phyloP scores from a whole-genome alignment of 345 rosid species.

The Geranium rotundifolium region DNA sequence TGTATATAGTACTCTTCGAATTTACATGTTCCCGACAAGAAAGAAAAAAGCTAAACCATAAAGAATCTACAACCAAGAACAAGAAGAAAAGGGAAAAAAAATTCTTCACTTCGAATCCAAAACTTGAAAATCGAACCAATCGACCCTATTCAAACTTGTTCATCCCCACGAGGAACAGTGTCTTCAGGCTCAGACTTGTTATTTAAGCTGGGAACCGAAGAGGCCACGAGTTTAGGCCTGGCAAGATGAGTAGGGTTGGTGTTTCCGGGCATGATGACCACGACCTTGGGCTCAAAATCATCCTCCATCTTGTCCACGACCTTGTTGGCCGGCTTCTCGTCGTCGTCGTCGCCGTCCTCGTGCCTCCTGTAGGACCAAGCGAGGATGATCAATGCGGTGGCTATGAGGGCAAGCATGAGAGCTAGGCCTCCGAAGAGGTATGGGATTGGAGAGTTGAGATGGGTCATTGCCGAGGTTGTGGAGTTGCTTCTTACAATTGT shows the following conservation, averaged over 20 bases:
- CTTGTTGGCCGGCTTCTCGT: conserved; percentile 9
- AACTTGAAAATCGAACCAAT: too few species aligned
- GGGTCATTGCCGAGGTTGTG: conserved; percentile 9
- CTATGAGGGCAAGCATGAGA: conserved; percentile 35
- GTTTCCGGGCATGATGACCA: conserved; percentile 64
- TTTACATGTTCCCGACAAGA: too few species aligned
- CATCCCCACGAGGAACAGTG: too few species aligned
- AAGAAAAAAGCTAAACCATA: too few species aligned
- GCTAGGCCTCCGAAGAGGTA: conserved; percentile 41
- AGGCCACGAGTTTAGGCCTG: conserved; percentile 13
- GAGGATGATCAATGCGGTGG: conserved; percentile 28
- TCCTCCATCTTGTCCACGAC: conserved; percentile 10
- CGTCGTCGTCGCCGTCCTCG: conserved; percentile 7
- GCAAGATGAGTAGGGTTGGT: conserved; percentile 49
- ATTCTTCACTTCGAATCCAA: too few species aligned
- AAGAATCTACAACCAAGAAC: too few species aligned
- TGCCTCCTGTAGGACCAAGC: conserved; percentile 31
- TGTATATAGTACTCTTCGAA: too few species aligned
- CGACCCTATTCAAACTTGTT: too few species aligned
- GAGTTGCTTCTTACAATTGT: conserved; percentile 16
- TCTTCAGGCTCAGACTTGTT: too few species aligned
- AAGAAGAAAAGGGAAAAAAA: too few species aligned
- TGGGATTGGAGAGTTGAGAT: conserved; percentile 35
- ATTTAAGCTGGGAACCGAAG: too few species aligned
- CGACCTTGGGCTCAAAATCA: conserved; percentile 60